Evolutionary conservation across 306 rosid genomes (phyloP).

Genomic region (Gastrolobium villosum): DNA sequence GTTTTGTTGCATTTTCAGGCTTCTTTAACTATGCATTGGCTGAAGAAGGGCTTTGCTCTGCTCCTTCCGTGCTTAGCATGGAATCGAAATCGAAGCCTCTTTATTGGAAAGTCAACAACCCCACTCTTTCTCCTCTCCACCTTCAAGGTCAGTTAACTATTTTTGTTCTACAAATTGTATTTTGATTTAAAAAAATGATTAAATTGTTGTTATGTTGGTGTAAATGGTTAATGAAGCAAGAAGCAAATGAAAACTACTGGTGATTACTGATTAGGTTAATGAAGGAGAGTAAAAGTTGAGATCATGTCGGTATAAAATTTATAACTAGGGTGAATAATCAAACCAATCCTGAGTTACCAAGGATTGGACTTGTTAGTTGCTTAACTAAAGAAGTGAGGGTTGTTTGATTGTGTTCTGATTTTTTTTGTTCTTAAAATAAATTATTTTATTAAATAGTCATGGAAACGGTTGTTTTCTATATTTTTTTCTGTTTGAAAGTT

Average conservation of each 20-base stretch:
- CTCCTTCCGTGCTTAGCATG: constrained; percentile 56
- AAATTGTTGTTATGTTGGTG: not conserved
- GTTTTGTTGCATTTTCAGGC: constrained; percentile 53
- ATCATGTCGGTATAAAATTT: not conserved
- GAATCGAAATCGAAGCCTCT: constrained; percentile 59
- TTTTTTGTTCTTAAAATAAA: too few species aligned
- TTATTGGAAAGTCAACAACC: constrained; percentile 73
- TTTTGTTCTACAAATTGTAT: not conserved
- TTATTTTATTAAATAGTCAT: too few species aligned
- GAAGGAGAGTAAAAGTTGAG: not conserved
- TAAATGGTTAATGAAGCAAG: constrained; percentile 27
- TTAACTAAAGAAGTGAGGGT: not conserved
- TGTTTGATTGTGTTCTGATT: too few species aligned
- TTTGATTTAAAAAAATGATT: not conserved
- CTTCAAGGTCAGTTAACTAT: constrained; percentile 67
- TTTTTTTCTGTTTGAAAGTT: too few species aligned
- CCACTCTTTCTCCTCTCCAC: constrained; percentile 81
- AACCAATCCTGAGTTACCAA: not conserved
- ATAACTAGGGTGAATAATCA: not conserved
- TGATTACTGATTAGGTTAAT: not conserved
- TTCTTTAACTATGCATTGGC: constrained; percentile 55
- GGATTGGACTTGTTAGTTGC: not conserved
- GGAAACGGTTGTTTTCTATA: too few species aligned
- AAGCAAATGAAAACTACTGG: not conserved
- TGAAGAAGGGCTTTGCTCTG: constrained; percentile 81